These are phyloP conservation scores for Malus hybrid DNA, from an alignment of 331 rosid genomes.

Conservation along the genomic window DNA sequence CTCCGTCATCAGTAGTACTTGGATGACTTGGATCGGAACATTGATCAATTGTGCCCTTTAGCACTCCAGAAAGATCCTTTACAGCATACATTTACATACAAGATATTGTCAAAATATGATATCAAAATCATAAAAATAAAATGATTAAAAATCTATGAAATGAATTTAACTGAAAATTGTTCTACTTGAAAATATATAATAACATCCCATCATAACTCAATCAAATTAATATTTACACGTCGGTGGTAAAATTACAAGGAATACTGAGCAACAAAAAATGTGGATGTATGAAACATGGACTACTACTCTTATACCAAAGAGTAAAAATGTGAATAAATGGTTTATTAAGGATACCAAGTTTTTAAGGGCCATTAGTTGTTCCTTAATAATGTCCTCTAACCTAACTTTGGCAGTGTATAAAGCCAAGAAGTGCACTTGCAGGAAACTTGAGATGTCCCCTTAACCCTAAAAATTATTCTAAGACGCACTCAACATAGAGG, in stretches of 20 bases:
- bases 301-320: neutral
- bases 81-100: slow-evolving; percentile 8
- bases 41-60: slow-evolving; percentile 23
- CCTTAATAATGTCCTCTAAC: neutral
- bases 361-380: too few relatives aligned
- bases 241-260: neutral
- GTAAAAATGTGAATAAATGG: neutral
- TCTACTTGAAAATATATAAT: neutral
- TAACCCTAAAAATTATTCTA: neutral
- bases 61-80: slow-evolving; percentile 36
- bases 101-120: neutral
- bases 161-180: neutral
- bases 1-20: slow-evolving; percentile 29
- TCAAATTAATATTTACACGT: neutral
- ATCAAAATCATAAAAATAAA: neutral
- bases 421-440: neutral
- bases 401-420: neutral
- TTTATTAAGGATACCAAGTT: neutral
- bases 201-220: neutral
- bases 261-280: neutral
- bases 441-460: neutral
- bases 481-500: too few relatives aligned
- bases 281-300: neutral
- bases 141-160: neutral
- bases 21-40: slow-evolving; percentile 31